Evolutionary conservation across 495 filamentous ascomycete species (phyloP).

Genomic region (Astrothelium macrocarpum): DNA sequence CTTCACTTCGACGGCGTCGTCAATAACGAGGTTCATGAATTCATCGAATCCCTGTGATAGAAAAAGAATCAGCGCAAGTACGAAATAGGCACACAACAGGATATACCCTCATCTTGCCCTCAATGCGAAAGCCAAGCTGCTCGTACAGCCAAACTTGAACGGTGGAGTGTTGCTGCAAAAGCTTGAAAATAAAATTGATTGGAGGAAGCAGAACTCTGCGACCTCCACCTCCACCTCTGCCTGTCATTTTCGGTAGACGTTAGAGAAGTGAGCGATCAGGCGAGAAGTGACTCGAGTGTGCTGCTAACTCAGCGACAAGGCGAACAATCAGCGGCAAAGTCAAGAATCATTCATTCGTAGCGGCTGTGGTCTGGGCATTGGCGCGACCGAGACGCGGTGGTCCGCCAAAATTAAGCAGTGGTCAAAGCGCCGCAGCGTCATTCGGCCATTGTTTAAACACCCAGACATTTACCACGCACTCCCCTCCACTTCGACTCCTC

Average conservation of each 20-base stretch:
- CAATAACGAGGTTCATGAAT: slow-evolving; percentile 97
- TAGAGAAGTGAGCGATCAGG: not conserved
- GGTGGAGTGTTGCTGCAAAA: slow-evolving; percentile 76
- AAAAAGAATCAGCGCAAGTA: not conserved
- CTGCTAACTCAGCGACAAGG: no score
- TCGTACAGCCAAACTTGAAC: slow-evolving; percentile 96
- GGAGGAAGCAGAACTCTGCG: slow-evolving; percentile 89
- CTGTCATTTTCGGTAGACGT: slow-evolving; percentile 51
- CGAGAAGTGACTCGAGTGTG: no score
- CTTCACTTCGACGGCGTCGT: slow-evolving; percentile 90
- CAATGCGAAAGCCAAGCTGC: slow-evolving; percentile 84
- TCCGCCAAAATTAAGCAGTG: not conserved
- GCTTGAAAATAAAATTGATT: slow-evolving; percentile 98
- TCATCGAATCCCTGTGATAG: slow-evolving; percentile 77
- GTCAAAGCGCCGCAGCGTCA: not conserved
- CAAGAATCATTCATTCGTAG: not conserved
- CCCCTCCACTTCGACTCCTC: not conserved
- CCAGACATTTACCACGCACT: not conserved
- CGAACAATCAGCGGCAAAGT: not conserved
- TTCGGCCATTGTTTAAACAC: not conserved
- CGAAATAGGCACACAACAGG: not conserved
- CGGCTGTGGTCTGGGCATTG: not conserved
- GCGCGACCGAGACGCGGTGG: not conserved
- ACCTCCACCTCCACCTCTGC: slow-evolving; percentile 61
- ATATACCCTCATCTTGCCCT: slow-evolving; percentile 84